Conservation (phyloP, 495 filamentous ascomycete genomes). For the Aspergillus wentii region DNA sequence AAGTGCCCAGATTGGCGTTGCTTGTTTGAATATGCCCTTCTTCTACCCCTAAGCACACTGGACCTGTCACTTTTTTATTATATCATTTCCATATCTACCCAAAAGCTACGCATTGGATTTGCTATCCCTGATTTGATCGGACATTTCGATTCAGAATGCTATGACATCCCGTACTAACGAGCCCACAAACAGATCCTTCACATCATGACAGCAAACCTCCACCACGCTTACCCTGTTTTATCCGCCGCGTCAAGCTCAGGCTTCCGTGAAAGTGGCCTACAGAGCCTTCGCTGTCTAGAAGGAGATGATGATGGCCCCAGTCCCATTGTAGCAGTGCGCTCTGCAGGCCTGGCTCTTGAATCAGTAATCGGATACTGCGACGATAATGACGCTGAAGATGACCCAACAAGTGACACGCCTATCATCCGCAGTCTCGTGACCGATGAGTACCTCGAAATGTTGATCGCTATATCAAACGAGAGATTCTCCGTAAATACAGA, state of each 20-base stretch:
- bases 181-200: constrained; percentile 70
- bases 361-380: constrained; percentile 62
- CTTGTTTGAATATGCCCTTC: too few relatives aligned
- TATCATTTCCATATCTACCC: too few relatives aligned
- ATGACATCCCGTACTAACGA: constrained; percentile 2
- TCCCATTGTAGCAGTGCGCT: constrained; percentile 79
- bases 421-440: constrained; percentile 40
- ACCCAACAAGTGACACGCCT: constrained; percentile 28
- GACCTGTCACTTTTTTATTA: not conserved
- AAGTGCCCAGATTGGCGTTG: too few relatives aligned
- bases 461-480: constrained; percentile 68
- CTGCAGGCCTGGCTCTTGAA: constrained; percentile 73
- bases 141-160: not conserved
- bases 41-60: not conserved
- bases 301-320: constrained; percentile 28
- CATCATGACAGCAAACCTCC: constrained; percentile 65
- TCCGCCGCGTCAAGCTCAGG: constrained; percentile 71
- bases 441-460: constrained; percentile 54
- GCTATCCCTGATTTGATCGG: too few relatives aligned
- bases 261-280: constrained; percentile 83
- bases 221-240: constrained; percentile 67
- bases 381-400: constrained; percentile 27
- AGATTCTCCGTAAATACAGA: constrained; percentile 70
- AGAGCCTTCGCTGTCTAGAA: constrained; percentile 36
- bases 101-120: too few relatives aligned